Percentiles rank a stretch among this genome's conserved stretches.
These are phyloP conservation scores for Knoxdaviesia proteae DNA, from an alignment of 2,329 filamentous ascomycete genomes.

Conservation along the genomic window DNA sequence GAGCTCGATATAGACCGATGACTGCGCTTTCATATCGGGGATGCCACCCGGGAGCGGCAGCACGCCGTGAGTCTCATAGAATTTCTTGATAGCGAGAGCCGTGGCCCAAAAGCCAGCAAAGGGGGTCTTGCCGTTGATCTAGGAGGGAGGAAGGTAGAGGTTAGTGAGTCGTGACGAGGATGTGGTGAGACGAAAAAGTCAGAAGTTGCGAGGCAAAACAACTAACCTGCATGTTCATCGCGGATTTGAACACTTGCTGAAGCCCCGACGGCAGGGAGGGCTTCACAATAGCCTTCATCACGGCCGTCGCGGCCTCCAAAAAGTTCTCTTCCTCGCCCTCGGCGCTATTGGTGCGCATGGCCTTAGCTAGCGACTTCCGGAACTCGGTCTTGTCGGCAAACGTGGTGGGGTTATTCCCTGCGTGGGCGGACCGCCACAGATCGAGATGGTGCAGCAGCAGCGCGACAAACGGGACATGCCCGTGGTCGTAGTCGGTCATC, in stretches of 20 bases:
- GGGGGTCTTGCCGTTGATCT: not conserved
- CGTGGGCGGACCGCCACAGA: slow-evolving; percentile 54
- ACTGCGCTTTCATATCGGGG: slow-evolving; percentile 95
- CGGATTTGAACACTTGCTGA: slow-evolving; percentile 53
- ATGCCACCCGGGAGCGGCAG: slow-evolving; percentile 72
- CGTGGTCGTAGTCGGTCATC: slow-evolving; percentile 63
- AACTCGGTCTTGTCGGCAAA: slow-evolving; percentile 83
- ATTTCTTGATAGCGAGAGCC: slow-evolving; percentile 55
- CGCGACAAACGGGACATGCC: slow-evolving; percentile 73
- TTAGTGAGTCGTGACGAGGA: too few relatives aligned
- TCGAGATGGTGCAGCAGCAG: slow-evolving; percentile 67
- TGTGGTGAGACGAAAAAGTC: too few relatives aligned
- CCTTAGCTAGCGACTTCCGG: slow-evolving; percentile 44
- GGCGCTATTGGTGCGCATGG: slow-evolving; percentile 48
- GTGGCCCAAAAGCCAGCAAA: slow-evolving; percentile 59
- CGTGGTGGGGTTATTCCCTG: slow-evolving; percentile 44
- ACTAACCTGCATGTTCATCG: slow-evolving; percentile 27
- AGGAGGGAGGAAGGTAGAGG: too few relatives aligned
- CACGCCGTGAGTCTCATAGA: slow-evolving; percentile 50
- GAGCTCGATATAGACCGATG: slow-evolving; percentile 68
- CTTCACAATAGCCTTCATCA: slow-evolving; percentile 64
- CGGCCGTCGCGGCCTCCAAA: slow-evolving; percentile 72
- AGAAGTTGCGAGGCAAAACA: slow-evolving; percentile 1
- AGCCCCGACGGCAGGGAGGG: slow-evolving; percentile 48
- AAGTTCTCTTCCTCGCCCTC: slow-evolving; percentile 95